Percentiles rank a stretch among this genome's conserved stretches.
These are phyloP conservation scores for Moricandia moricandioides DNA, from an alignment of 345 rosid species.

Conservation along the genomic window DNA sequence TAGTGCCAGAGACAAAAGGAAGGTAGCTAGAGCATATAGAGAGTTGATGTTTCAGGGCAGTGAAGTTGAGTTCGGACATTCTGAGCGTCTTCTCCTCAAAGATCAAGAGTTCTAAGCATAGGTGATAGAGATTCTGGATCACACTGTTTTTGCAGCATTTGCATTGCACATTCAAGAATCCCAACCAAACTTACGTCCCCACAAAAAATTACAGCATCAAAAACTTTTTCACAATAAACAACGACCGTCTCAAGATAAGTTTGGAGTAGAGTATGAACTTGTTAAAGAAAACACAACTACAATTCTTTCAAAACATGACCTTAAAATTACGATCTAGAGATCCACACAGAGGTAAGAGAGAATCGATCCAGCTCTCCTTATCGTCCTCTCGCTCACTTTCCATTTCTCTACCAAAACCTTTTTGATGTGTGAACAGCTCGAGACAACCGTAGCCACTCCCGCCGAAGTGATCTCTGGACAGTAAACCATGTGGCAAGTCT, in stretches of 20 bases:
- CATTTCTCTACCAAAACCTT: conserved; percentile 85
- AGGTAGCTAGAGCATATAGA: conserved; percentile 75
- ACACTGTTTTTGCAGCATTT: conserved; percentile 41
- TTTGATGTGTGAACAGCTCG: conserved; percentile 74
- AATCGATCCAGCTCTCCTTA: conserved; percentile 69
- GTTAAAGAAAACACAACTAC: background rate
- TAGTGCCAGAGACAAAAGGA: conserved; percentile 72
- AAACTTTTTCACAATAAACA: background rate
- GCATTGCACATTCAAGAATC: background rate
- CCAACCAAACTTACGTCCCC: background rate
- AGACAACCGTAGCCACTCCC: conserved; percentile 85
- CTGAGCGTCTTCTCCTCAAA: conserved; percentile 62
- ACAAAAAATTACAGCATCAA: background rate
- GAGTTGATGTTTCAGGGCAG: conserved; percentile 45
- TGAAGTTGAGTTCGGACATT: conserved; percentile 65
- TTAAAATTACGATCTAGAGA: conserved; percentile 41
- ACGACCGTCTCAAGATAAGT: background rate
- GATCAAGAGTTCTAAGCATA: conserved; percentile 1
- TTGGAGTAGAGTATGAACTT: background rate
- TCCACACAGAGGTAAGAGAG: conserved; percentile 73
- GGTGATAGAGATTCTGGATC: background rate
- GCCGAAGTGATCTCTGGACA: conserved; percentile 66
- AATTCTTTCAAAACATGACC: background rate
- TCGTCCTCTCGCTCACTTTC: conserved; percentile 80
- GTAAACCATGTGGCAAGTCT: conserved; percentile 83